Evolutionary conservation across 1,284 basidiomycete genomes (phyloP).

Genomic region (Tilletiopsis washingtonensis): DNA sequence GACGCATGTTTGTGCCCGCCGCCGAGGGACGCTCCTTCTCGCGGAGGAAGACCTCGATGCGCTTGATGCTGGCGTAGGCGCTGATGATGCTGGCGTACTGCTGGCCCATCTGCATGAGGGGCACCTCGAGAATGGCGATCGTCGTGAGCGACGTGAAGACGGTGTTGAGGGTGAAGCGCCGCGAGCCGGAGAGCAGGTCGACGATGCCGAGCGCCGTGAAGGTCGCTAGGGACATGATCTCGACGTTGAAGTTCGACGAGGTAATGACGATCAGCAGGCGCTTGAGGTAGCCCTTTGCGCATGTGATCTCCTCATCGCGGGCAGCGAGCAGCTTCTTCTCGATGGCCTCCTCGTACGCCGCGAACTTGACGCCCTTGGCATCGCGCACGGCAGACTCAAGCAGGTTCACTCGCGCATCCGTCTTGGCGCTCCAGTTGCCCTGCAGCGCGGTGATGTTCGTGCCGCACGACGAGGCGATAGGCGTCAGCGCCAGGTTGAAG

Average conservation of each 20-base stretch:
- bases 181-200: slow-evolving; percentile 13
- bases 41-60: slow-evolving; percentile 28
- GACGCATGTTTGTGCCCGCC: neutral
- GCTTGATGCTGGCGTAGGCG: slow-evolving; percentile 24
- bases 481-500: slow-evolving; percentile 17
- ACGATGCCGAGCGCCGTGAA: slow-evolving; percentile 25
- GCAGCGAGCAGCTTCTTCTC: slow-evolving; percentile 16
- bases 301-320: slow-evolving; percentile 17
- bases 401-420: slow-evolving; percentile 32
- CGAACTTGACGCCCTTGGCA: slow-evolving; percentile 38
- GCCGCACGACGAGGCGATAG: slow-evolving; percentile 12
- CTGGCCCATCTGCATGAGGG: slow-evolving; percentile 29
- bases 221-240: slow-evolving; percentile 17
- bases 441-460: slow-evolving; percentile 20
- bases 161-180: slow-evolving; percentile 24
- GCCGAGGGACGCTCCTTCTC: slow-evolving; percentile 6
- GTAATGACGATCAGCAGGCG: slow-evolving; percentile 12
- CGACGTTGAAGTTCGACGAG: slow-evolving; percentile 14
- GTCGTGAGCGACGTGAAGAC: slow-evolving; percentile 35
- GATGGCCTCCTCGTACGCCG: slow-evolving; percentile 32
- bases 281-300: neutral
- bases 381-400: slow-evolving; percentile 21
- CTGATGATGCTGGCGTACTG: slow-evolving; percentile 24
- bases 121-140: slow-evolving; percentile 21
- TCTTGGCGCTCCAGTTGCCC: slow-evolving; percentile 22